Percentiles rank a stretch among this genome's conserved stretches.
phyloP scores from a whole-genome alignment of 139 green algal genomes.

The Diplosphaera chodatii region DNA sequence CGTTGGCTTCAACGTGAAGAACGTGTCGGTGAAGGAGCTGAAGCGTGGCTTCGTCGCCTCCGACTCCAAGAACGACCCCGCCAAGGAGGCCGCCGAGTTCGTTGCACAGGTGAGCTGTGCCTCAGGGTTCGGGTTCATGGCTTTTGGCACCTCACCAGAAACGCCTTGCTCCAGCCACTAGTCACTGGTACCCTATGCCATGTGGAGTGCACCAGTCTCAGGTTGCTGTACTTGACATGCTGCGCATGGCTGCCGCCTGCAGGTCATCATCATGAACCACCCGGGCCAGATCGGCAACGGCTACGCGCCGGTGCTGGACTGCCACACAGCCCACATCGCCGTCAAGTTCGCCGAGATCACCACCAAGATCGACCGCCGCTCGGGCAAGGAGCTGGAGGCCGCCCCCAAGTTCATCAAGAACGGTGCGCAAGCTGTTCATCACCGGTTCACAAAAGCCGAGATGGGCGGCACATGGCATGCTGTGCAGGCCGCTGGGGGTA shows the following conservation, averaged over 20 bases:
- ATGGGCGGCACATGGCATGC: too few species aligned
- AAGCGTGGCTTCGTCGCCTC: constrained; percentile 56
- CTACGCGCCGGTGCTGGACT: constrained; percentile 60
- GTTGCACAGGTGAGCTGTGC: constrained; percentile 29
- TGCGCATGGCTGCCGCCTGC: neutral
- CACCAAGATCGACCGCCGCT: constrained; percentile 56
- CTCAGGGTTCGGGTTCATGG: too few species aligned
- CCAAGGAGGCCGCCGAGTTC: constrained; percentile 53
- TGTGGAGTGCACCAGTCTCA: too few species aligned
- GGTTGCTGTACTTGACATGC: neutral
- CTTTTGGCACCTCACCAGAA: too few species aligned
- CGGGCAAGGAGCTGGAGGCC: constrained; percentile 66
- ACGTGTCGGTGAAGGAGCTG: constrained; percentile 57
- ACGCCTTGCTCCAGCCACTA: too few species aligned
- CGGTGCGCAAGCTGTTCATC: constrained; percentile 13
- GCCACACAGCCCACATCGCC: constrained; percentile 66
- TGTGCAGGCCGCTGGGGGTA: too few species aligned
- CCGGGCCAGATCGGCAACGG: constrained; percentile 53
- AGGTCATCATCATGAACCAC: constrained; percentile 67
- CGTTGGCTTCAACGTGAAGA: constrained; percentile 99
- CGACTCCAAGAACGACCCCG: constrained; percentile 63
- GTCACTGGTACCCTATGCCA: too few species aligned
- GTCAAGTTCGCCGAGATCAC: constrained; percentile 60
- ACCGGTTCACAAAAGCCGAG: too few species aligned
- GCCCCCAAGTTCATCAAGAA: constrained; percentile 63